Evolutionary conservation across 1,284 basidiomycete genomes (phyloP), one percentile per base, ranked within the genome.

Genomic region (Sanghuangporus sanghuang): DNA sequence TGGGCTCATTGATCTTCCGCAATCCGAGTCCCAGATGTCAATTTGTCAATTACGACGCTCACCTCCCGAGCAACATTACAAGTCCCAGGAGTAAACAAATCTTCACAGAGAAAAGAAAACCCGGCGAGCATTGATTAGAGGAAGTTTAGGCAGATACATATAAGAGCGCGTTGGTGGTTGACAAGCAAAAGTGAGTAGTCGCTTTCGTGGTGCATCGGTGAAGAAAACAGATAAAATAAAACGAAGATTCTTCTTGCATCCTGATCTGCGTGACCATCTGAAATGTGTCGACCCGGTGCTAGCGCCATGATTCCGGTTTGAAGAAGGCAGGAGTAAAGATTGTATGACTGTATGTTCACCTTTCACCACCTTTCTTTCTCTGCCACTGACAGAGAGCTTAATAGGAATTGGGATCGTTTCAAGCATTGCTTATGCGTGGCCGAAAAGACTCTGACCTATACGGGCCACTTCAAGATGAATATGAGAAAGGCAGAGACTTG

Each of bases 341-440:
- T 65, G 75, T 89, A 65, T 89, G 87, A 86, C 79, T 87, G 85
- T 52, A 52, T 87, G 71, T 67, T 82, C 69, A 1, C 32, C 69
- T 32, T 36, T 61, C 55, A 40, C 36, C 61, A 44, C 6, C 27
- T 56, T 44, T 60, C 16, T 32, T n/a, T 52, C 64, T 44, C 53
- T 9, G 52, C 53, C 49, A 11, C 52, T n/a, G 58, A 50, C 27
- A 3, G 46, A 57, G n/a, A 21, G 21, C 11, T 11, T 40, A 35
- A 16, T 68, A 89, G 86, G 4, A 89, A 88, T 69, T 89, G 87
- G 87, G 87, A 87, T 32, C 75, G 88, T 6, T 87, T 85, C 6
- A 80, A 84, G 14, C 78, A 81, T 72, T 86, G 7, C 76, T 89
- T 64, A 86, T 89, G 84, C 77, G 85, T 62, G 85, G 75, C 48